Evolutionary conservation across 768 basidiomycete species (phyloP).

Genomic region (Suillus plorans): DNA sequence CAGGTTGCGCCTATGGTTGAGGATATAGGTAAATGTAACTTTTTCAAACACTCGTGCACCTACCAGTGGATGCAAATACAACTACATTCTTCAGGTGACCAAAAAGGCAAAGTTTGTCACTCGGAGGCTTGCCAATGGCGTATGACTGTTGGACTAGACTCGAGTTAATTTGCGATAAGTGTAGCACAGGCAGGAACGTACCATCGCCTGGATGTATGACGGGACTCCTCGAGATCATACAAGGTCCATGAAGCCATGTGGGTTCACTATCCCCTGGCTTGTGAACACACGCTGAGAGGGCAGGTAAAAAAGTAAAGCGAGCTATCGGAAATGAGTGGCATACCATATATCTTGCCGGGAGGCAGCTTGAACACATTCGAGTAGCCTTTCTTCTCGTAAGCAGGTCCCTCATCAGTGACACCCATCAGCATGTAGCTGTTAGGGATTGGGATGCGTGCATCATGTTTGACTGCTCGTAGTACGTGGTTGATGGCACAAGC

Average conservation of each 20-base stretch:
- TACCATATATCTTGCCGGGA: slow-evolving; percentile 68
- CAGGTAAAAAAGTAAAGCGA: not conserved
- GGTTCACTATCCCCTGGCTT: slow-evolving; percentile 47
- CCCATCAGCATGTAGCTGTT: slow-evolving; percentile 73
- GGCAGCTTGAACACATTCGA: slow-evolving; percentile 54
- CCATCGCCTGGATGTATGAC: slow-evolving; percentile 78
- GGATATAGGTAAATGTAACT: not conserved
- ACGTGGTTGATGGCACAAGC: slow-evolving; percentile 62
- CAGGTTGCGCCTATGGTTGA: slow-evolving; percentile 51
- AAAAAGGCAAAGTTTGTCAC: slow-evolving; percentile 55
- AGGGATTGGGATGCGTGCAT: slow-evolving; percentile 71
- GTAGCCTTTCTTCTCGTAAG: slow-evolving; percentile 49
- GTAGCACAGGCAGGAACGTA: slow-evolving; percentile 23
- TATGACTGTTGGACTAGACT: slow-evolving; percentile 62
- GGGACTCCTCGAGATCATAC: slow-evolving; percentile 69
- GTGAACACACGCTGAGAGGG: slow-evolving; percentile 55
- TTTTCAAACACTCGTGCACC: slow-evolving; percentile 11
- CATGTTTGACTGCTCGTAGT: slow-evolving; percentile 72
- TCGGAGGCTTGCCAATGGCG: slow-evolving; percentile 71
- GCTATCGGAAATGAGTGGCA: slow-evolving; percentile 12
- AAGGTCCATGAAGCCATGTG: slow-evolving; percentile 57
- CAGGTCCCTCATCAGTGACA: slow-evolving; percentile 79
- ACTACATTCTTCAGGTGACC: slow-evolving; percentile 65
- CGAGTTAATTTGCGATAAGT: slow-evolving; percentile 6
- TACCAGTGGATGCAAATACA: slow-evolving; percentile 65